Base-by-base conservation (phyloP, 352 stramenopile genomes). In the Phytophthora hybrid region DNA sequence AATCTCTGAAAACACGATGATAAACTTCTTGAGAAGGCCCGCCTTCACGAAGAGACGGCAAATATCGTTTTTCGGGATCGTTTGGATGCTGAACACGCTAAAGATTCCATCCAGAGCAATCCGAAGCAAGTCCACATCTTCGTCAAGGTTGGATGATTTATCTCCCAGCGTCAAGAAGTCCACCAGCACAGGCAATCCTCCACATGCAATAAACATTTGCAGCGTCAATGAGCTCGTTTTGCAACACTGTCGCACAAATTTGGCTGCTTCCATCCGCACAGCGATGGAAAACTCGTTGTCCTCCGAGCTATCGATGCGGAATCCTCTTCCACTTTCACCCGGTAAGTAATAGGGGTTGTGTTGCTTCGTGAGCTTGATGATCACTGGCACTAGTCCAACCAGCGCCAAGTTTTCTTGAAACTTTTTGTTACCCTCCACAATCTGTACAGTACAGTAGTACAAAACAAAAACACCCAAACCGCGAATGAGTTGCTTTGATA, bases 11-110 rank as follows among this genome's bases (percentile, higher is more conserved):
- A 97, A 97, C 0, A 97, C 89, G 1, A 88, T 69, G 44, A 98
- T 84, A 51, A 98, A 95, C 76, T 96, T 94, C 32, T 86, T 85
- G 8, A 98, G 78, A 10, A 98, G 71, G 0, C 94, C 94, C 0
- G 96, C 88, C 69, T 98, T 98, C 5, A 98, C 91, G 72, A 98
- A 98, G n/a, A 98, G 84, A 11, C 94, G 88, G 67, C 94, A 98
- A 68, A 98, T 98, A 60, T 98, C 94, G 71, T 97, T 97, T 59
- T 97, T 98, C 3, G 90, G 90, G 53, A 98, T 97, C 1, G 93
- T 96, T 70, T 97, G 94, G 3, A 98, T 84, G 8, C 88, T 84
- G 68, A 98, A 98, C 6, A 98, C 91, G 61, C 91, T 93, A 59
- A 93, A 84, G 53, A 98, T 97, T 51, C 94, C 94, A 63, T 98